Evolutionary conservation across 1,139 yeast species (phyloP), one percentile per base, ranked within the genome.

Genomic region (Arxiozyma heterogenica): DNA sequence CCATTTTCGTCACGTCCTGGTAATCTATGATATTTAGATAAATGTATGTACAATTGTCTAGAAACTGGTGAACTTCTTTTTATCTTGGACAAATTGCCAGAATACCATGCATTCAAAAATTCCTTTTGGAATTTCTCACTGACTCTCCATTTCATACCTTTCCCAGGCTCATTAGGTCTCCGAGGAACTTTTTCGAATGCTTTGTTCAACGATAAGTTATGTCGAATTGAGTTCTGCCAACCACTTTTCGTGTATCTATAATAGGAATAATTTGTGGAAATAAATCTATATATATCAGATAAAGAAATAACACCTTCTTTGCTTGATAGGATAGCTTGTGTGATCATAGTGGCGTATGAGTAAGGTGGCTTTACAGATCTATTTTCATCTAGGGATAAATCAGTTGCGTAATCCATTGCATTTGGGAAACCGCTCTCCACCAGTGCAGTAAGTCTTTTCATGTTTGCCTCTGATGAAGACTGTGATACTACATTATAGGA

Each of bases 131-230:
- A 90, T 50, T 84, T 76, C 47, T 87, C 94, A 60, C 90, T 83
- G 56, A 93, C 91, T 72, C 90, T 95, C 99, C 99, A 93, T 72
- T 93, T 93, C 95, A 93, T 93, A 59, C 98, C 98, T 70, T 93
- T 93, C 38, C 99, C 98, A 0, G 98, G 97, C 71, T 93, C 98
- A 69, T 89, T 86, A 21, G 95, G 93, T 68, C 88, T 82, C 65
- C 98, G 79, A 27, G 98, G 96, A 27, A 91, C 97, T 72, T 93
- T 93, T 66, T 91, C 98, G 67, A 87, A 87, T 11, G 95, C 93
- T 68, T 87, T 87, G 69, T 86, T 87, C 53, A 87, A 73, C 2
- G 94, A 86, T 49, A 87, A 70, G 66, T 87, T 87, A 66, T 87
- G 95, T 56, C 95, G 80, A 58, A 86, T 86, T 12, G 91, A 84